Percentiles rank a stretch among this genome's conserved stretches.
phyloP scores from a whole-genome alignment of 495 filamentous ascomycete species.

The Tirmania nivea region DNA sequence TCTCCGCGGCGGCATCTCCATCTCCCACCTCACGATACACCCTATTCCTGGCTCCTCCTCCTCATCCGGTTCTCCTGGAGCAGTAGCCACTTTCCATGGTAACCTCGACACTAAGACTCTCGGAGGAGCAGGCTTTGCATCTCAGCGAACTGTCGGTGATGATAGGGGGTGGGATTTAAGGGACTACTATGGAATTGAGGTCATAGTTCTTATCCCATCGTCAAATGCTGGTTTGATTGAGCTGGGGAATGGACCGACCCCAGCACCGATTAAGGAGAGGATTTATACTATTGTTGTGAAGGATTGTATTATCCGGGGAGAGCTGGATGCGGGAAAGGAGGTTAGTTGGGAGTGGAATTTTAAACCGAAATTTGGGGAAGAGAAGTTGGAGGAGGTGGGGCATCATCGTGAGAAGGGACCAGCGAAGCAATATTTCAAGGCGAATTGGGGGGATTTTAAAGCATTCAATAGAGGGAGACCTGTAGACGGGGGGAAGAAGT shows the following conservation, averaged over 20 bases:
- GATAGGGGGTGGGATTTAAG: conserved; percentile 33
- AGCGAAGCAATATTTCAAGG: not conserved
- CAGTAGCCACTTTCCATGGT: conserved; percentile 36
- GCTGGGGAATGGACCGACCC: not conserved
- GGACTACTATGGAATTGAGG: conserved; percentile 32
- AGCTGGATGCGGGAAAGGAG: conserved; percentile 39
- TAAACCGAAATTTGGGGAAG: not conserved
- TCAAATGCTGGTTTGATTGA: not conserved
- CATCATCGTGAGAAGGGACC: not conserved
- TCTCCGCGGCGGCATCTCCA: conserved; percentile 44
- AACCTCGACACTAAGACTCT: conserved; percentile 50
- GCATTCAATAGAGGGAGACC: conserved; percentile 51
- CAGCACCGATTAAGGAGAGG: conserved; percentile 27
- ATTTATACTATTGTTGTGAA: conserved; percentile 53
- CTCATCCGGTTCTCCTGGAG: conserved; percentile 5
- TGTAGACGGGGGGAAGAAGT: conserved; percentile 27
- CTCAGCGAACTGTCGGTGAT: conserved; percentile 38
- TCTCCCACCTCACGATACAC: conserved; percentile 28
- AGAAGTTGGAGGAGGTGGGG: conserved; percentile 3
- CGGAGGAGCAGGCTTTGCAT: conserved; percentile 65
- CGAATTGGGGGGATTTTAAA: conserved; percentile 36
- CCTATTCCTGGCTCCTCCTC: conserved; percentile 4
- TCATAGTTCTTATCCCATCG: conserved; percentile 15
- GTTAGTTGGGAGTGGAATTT: conserved; percentile 31
- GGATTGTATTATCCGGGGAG: conserved; percentile 34